phyloP scores from a whole-genome alignment of 106 monocot species.

The Posidonia australis region DNA sequence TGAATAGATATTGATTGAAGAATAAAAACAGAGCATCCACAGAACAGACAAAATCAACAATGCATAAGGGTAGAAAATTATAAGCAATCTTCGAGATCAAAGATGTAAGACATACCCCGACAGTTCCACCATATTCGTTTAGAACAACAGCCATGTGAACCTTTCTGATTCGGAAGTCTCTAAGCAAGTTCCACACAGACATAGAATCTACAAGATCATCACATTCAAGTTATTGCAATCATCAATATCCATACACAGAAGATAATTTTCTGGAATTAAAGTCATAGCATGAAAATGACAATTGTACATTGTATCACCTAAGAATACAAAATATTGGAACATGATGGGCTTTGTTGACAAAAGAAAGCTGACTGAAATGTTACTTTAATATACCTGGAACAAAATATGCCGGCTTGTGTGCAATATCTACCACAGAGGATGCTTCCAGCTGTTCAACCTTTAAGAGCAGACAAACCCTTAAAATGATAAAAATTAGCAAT shows the following conservation, averaged over 20 bases:
- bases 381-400: slow-evolving; percentile 61
- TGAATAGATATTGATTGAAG: too few species aligned
- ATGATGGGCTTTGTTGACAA: background rate
- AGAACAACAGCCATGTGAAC: slow-evolving; percentile 98
- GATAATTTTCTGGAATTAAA: background rate
- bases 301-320: too few species aligned
- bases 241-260: background rate
- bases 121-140: slow-evolving; percentile 98
- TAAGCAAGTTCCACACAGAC: slow-evolving; percentile 93
- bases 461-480: slow-evolving; percentile 22
- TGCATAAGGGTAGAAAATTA: background rate
- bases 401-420: slow-evolving; percentile 86
- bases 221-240: background rate
- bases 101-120: slow-evolving; percentile 62
- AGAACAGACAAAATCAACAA: too few species aligned
- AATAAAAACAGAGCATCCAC: too few species aligned
- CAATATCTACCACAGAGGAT: slow-evolving; percentile 72
- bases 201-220: slow-evolving; percentile 64
- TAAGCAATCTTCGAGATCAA: background rate
- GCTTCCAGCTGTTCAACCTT: slow-evolving; percentile 80
- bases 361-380: background rate
- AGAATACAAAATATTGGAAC: background rate
- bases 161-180: slow-evolving; percentile 90
- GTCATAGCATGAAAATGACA: too few species aligned
- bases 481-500: too few species aligned